Percentiles rank a stretch among this genome's conserved stretches.
Evolutionary conservation across 2,329 filamentous ascomycete species (phyloP).

Genomic region (Apiospora phragmitis): DNA sequence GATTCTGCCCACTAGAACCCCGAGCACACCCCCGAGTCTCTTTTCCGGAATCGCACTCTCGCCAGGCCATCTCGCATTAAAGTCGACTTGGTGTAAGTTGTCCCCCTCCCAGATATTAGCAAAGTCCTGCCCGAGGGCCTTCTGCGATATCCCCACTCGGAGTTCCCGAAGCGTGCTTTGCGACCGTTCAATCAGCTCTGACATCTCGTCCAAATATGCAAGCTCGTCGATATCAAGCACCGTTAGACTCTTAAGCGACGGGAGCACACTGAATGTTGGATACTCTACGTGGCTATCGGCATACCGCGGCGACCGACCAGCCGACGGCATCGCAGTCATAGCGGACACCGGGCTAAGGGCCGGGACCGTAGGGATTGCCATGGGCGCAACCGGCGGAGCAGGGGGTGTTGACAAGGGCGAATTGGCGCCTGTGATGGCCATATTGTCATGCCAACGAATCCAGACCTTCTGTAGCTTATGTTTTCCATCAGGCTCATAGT

Average conservation of each 20-base stretch:
- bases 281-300: conserved; percentile 67
- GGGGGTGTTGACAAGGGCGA: conserved; percentile 29
- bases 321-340: conserved; percentile 22
- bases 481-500: conserved; percentile 56
- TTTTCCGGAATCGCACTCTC: conserved; percentile 60
- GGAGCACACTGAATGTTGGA: conserved; percentile 77
- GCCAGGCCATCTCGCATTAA: conserved; percentile 56
- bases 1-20: conserved; percentile 66
- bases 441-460: conserved; percentile 83
- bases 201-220: conserved; percentile 82
- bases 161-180: conserved; percentile 67
- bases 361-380: conserved; percentile 17
- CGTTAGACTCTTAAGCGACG: conserved; percentile 71
- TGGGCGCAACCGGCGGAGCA: conserved; percentile 25
- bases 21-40: conserved; percentile 67
- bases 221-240: conserved; percentile 82
- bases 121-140: conserved; percentile 50
- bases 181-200: conserved; percentile 72
- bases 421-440: conserved; percentile 41
- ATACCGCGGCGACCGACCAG: conserved; percentile 44
- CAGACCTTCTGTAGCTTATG: conserved; percentile 74
- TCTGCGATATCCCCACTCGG: conserved; percentile 68
- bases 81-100: conserved; percentile 63
- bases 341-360: conserved; percentile 20
- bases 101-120: conserved; percentile 63